Evolutionary conservation across 192 early-diverging fungal genomes (phyloP).

Genomic region (Piromyces sp.): DNA sequence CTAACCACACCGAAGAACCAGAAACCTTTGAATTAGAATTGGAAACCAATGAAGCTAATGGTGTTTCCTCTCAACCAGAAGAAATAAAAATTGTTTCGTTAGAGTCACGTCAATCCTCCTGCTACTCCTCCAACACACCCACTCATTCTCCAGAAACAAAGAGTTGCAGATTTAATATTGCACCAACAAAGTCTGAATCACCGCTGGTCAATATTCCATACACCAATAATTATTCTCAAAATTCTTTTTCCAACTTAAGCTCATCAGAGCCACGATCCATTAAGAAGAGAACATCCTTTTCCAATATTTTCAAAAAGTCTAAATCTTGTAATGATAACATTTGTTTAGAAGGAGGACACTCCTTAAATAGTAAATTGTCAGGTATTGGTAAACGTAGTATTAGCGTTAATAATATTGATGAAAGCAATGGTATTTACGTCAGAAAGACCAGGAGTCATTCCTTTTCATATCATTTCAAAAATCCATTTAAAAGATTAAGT

Average conservation of each 20-base stretch:
- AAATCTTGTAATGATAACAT: too few species aligned
- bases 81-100: too few species aligned
- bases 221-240: too few species aligned
- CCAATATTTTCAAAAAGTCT: too few species aligned
- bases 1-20: neutral
- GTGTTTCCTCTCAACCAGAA: too few species aligned
- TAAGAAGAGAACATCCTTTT: too few species aligned
- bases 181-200: neutral
- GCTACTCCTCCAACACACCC: neutral
- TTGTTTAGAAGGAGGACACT: too few species aligned
- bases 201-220: too few species aligned
- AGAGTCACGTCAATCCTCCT: neutral
- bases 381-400: too few species aligned
- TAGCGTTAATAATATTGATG: neutral
- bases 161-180: neutral
- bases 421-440: neutral
- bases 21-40: neutral
- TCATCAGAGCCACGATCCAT: too few species aligned
- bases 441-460: neutral
- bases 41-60: neutral
- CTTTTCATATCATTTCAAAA: neutral
- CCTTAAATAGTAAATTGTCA: too few species aligned
- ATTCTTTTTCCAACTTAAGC: too few species aligned
- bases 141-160: neutral
- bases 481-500: neutral